A percentile compares a stretch with the other conserved stretches of the same genome.
These are phyloP conservation scores for Vanilla planifolia DNA, from an alignment of 106 monocot genomes.

Conservation along the genomic window DNA sequence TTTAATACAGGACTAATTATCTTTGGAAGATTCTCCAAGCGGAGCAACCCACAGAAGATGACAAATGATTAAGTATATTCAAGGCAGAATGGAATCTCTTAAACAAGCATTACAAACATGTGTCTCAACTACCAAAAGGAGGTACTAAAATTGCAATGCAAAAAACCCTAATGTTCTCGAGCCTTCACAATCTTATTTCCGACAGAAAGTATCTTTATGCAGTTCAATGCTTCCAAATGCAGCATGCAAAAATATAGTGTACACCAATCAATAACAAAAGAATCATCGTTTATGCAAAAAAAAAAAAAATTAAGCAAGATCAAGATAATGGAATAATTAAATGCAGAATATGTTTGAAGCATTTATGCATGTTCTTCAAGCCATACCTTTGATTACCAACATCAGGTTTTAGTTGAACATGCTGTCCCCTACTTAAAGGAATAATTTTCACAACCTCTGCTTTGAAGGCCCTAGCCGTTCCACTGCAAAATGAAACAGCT, in stretches of 20 bases:
- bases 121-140: background rate
- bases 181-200: too few relatives aligned
- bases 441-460: constrained; percentile 80
- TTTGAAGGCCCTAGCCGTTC: constrained; percentile 55
- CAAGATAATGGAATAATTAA: too few relatives aligned
- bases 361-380: background rate
- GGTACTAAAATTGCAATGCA: background rate
- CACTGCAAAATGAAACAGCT: constrained; percentile 76
- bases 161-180: too few relatives aligned
- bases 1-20: too few relatives aligned
- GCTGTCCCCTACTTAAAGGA: constrained; percentile 87
- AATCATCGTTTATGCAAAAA: too few relatives aligned
- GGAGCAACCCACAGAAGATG: background rate
- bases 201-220: too few relatives aligned
- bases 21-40: too few relatives aligned
- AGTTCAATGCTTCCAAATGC: too few relatives aligned
- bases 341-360: background rate
- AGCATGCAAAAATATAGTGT: too few relatives aligned
- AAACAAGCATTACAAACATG: background rate
- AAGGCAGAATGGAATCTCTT: background rate
- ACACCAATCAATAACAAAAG: too few relatives aligned
- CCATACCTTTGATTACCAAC: constrained; percentile 74
- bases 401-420: constrained; percentile 78
- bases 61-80: background rate
- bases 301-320: too few relatives aligned